These are phyloP conservation scores for Drechslerella dactyloides DNA, from an alignment of 2,329 filamentous ascomycete genomes.

Conservation along the genomic window DNA sequence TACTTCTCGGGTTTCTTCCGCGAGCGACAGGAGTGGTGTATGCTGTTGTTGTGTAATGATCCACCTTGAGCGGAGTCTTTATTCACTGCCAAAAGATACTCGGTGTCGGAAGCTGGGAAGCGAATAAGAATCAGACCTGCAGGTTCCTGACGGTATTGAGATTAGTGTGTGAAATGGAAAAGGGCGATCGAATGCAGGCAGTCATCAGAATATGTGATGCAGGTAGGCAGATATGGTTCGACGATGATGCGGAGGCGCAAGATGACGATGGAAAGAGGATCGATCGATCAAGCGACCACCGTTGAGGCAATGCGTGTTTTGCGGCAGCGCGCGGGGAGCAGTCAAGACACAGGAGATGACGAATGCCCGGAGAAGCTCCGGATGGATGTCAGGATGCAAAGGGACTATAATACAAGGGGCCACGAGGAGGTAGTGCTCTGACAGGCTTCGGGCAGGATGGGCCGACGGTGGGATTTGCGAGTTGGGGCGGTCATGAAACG, in stretches of 20 bases:
- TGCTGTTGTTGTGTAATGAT: neutral
- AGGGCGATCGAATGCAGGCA: neutral
- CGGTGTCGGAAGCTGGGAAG: neutral
- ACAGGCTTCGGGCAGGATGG: constrained; percentile 20
- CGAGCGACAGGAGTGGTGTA: neutral
- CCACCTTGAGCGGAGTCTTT: neutral
- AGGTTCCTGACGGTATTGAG: neutral
- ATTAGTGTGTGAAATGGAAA: neutral
- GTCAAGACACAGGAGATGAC: constrained; percentile 52
- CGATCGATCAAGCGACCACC: neutral
- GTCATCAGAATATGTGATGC: neutral
- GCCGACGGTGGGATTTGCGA: constrained; percentile 4
- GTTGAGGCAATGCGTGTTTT: neutral
- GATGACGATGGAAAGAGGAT: constrained; percentile 2
- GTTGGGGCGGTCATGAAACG: constrained; percentile 31
- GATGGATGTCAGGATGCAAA: constrained; percentile 4
- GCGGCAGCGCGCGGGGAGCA: neutral
- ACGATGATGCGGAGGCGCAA: constrained; percentile 2
- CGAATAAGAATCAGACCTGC: constrained; percentile 3
- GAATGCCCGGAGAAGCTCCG: constrained; percentile 23
- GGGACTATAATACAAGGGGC: constrained; percentile 16
- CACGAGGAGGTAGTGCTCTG: constrained; percentile 15
- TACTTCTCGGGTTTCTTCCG: constrained; percentile 6
- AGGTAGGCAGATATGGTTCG: neutral
- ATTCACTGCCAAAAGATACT: neutral